A percentile compares a stretch with the other conserved stretches of the same genome.
Evolutionary conservation across 2,329 filamentous ascomycete genomes (phyloP).

Genomic region (Botrytis fragariae): DNA sequence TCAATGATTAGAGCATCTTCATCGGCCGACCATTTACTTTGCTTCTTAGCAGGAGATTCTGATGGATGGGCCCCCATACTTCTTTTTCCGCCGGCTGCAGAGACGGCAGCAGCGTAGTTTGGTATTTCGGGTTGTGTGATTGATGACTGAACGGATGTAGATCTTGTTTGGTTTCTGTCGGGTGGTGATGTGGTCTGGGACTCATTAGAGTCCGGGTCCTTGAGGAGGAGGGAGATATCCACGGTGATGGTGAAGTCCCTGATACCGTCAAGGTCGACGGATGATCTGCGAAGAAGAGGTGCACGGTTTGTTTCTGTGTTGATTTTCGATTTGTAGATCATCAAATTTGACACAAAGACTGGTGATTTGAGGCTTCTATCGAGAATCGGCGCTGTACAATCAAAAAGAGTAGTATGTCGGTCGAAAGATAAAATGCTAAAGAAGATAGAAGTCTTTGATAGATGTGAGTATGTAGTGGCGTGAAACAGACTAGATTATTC

Average conservation of each 20-base stretch:
- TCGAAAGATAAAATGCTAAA: slow-evolving; percentile 24
- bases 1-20: slow-evolving; percentile 94
- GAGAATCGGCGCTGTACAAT: slow-evolving; percentile 25
- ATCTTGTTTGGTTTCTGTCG: slow-evolving; percentile 40
- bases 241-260: slow-evolving; percentile 62
- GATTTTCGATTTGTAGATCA: slow-evolving; percentile 9
- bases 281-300: slow-evolving; percentile 35
- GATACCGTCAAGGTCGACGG: slow-evolving; percentile 40
- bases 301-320: slow-evolving; percentile 25
- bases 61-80: slow-evolving; percentile 53
- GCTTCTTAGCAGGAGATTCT: slow-evolving; percentile 80
- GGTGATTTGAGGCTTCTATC: slow-evolving; percentile 24
- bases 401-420: slow-evolving; percentile 21
- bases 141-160: slow-evolving; percentile 33
- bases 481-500: slow-evolving; percentile 34
- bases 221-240: slow-evolving; percentile 92
- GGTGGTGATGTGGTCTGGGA: slow-evolving; percentile 50
- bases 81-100: slow-evolving; percentile 44
- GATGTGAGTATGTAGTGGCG: slow-evolving; percentile 29
- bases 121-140: slow-evolving; percentile 29
- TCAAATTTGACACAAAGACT: slow-evolving; percentile 23
- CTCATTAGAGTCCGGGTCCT: slow-evolving; percentile 72
- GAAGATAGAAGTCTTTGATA: slow-evolving; percentile 27
- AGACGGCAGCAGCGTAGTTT: slow-evolving; percentile 30
- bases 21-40: slow-evolving; percentile 94